These are phyloP conservation scores for Scedosporium minutisporum DNA, from an alignment of 2,329 filamentous ascomycete genomes.

Conservation along the genomic window DNA sequence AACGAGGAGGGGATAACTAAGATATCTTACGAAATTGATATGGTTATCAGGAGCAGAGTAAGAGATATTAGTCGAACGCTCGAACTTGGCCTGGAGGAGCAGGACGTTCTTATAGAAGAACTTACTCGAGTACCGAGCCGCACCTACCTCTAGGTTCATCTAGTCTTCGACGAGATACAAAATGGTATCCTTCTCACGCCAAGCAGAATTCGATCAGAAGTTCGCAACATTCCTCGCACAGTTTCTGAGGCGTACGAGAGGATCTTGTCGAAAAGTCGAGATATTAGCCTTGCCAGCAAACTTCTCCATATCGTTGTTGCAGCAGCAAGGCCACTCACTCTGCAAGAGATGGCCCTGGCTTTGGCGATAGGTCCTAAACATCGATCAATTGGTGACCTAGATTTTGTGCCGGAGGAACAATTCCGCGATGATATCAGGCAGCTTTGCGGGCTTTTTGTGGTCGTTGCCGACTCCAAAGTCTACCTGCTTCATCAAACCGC, in stretches of 20 bases:
- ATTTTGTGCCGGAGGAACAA: not conserved
- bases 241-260: conserved; percentile 16
- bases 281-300: conserved; percentile 9
- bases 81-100: conserved; percentile 6
- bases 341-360: conserved; percentile 14
- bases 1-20: conserved; percentile 6
- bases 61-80: conserved; percentile 8
- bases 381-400: not conserved
- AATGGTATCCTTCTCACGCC: too few species aligned
- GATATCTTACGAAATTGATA: conserved; percentile 14
- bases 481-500: conserved; percentile 21
- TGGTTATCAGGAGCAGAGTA: conserved; percentile 11
- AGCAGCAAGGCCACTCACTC: conserved; percentile 14
- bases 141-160: conserved; percentile 18
- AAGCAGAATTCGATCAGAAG: too few species aligned
- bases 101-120: not conserved
- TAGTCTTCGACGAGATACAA: too few species aligned
- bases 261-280: conserved; percentile 13
- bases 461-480: conserved; percentile 13
- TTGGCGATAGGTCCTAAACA: conserved; percentile 2
- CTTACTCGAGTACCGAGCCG: conserved; percentile 8
- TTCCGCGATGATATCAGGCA: conserved; percentile 13
- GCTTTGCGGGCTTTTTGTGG: conserved; percentile 23
- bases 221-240: too few species aligned
- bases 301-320: conserved; percentile 16